Evolutionary conservation across 2,329 filamentous ascomycete species (phyloP).

Genomic region (Aspergillaceae sp.): DNA sequence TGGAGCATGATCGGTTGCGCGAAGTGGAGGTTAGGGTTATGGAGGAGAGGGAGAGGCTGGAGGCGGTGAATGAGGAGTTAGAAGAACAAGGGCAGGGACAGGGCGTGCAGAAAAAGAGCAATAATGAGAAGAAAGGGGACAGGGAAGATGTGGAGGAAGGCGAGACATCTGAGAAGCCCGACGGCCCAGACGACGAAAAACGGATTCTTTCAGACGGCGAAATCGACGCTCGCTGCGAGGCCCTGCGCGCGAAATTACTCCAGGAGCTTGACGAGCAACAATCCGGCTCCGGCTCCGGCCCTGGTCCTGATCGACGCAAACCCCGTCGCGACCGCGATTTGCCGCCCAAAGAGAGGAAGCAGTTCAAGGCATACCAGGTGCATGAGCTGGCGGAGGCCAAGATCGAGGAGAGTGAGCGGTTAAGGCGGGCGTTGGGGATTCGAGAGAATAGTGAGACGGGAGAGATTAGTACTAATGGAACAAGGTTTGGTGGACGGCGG

Average conservation of each 20-base stretch:
- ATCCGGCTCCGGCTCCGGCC: slow-evolving; percentile 2
- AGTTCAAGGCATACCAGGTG: slow-evolving; percentile 84
- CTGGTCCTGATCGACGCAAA: neutral
- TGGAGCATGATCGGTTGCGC: slow-evolving; percentile 87
- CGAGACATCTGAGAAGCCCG: neutral
- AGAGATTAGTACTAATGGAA: slow-evolving; percentile 40
- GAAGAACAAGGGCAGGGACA: slow-evolving; percentile 72
- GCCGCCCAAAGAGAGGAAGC: slow-evolving; percentile 27
- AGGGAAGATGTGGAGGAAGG: slow-evolving; percentile 6
- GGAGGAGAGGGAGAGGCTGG: slow-evolving; percentile 79
- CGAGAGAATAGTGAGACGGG: slow-evolving; percentile 78
- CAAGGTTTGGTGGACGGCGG: slow-evolving; percentile 4
- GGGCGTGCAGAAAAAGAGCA: slow-evolving; percentile 19
- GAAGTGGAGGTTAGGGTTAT: slow-evolving; percentile 91
- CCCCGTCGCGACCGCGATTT: slow-evolving; percentile 5
- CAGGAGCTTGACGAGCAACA: slow-evolving; percentile 46
- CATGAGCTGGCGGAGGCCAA: slow-evolving; percentile 95
- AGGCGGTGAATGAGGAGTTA: slow-evolving; percentile 62
- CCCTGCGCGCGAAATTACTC: slow-evolving; percentile 55
- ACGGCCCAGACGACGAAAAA: neutral
- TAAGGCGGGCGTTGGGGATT: slow-evolving; percentile 80
- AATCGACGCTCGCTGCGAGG: slow-evolving; percentile 69
- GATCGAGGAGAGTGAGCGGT: slow-evolving; percentile 84
- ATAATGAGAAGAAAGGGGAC: neutral
- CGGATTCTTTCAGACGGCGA: slow-evolving; percentile 63